Conservation (phyloP, 2,329 filamentous ascomycete genomes). For the Lomentospora prolificans region DNA sequence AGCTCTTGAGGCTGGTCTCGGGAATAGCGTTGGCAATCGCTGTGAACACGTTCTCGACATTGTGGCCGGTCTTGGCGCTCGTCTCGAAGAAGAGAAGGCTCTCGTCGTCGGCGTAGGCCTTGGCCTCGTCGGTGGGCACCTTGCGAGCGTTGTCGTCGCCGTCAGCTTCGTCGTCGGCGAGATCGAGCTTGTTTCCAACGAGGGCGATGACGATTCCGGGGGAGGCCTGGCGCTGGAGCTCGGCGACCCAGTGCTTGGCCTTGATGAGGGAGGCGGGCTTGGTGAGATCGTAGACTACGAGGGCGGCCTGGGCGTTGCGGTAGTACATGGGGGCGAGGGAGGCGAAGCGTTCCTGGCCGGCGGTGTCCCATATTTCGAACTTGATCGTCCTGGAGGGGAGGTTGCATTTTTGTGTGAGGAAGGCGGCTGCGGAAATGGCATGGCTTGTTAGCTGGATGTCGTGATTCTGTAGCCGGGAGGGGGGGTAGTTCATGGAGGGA, state of each 20-base stretch:
- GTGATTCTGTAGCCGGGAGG: no score
- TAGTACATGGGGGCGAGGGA: constrained; percentile 99
- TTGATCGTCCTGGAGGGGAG: constrained; percentile 86
- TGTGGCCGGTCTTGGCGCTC: constrained; percentile 89
- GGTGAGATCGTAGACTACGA: constrained; percentile 97
- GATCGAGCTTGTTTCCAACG: constrained; percentile 92
- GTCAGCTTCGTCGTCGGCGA: constrained; percentile 56
- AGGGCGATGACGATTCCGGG: constrained; percentile 95
- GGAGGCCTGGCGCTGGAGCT: constrained; percentile 90
- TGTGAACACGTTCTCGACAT: constrained; percentile 93
- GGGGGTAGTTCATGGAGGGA: no score
- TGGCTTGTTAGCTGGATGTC: no score
- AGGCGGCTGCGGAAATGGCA: constrained; percentile 62
- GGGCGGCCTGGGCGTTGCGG: constrained; percentile 92
- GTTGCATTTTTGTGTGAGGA: constrained; percentile 97
- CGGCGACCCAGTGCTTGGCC: constrained; percentile 97
- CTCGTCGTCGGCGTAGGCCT: constrained; percentile 90
- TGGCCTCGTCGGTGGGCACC: constrained; percentile 82
- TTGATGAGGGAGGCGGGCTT: constrained; percentile 93
- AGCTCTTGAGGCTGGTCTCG: constrained; percentile 88
- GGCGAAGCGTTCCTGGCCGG: constrained; percentile 94
- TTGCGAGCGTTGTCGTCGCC: constrained; percentile 66
- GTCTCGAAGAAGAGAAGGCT: constrained; percentile 94
- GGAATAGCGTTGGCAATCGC: constrained; percentile 97
- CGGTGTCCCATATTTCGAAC: constrained; percentile 97